Evolutionary conservation across 2,329 filamentous ascomycete genomes (phyloP).

Genomic region (Aureobasidium sp.): DNA sequence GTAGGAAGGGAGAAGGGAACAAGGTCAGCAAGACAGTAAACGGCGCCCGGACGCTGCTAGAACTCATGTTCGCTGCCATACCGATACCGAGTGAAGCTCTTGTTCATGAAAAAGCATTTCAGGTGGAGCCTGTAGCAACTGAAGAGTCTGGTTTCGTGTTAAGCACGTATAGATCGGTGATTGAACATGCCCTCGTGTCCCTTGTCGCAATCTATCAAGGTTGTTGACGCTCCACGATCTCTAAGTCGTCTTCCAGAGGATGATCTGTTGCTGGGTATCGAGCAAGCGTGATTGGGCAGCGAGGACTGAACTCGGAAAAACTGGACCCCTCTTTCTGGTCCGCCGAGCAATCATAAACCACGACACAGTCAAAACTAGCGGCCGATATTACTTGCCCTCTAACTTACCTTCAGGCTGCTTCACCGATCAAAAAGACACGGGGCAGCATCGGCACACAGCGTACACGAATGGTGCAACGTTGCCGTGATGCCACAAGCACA

Average conservation of each 20-base stretch:
- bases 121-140: neutral
- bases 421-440: neutral
- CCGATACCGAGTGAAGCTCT: neutral
- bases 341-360: neutral
- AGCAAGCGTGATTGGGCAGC: slow-evolving; percentile 7
- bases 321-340: neutral
- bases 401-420: neutral
- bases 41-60: neutral
- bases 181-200: neutral
- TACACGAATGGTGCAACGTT: neutral
- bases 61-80: neutral
- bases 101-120: neutral
- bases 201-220: slow-evolving; percentile 3
- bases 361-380: neutral
- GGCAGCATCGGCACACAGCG: neutral
- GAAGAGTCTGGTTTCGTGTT: neutral
- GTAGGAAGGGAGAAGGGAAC: neutral
- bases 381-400: slow-evolving; percentile 2
- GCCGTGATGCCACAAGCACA: slow-evolving; percentile 2
- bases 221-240: slow-evolving; percentile 8
- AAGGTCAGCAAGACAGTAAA: slow-evolving; percentile 8
- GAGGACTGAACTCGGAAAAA: neutral
- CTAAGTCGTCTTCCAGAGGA: neutral
- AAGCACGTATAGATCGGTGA: neutral
- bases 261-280: slow-evolving; percentile 5